Base-by-base conservation (phyloP, 768 basidiomycete species). In the Hericium alpestre region DNA sequence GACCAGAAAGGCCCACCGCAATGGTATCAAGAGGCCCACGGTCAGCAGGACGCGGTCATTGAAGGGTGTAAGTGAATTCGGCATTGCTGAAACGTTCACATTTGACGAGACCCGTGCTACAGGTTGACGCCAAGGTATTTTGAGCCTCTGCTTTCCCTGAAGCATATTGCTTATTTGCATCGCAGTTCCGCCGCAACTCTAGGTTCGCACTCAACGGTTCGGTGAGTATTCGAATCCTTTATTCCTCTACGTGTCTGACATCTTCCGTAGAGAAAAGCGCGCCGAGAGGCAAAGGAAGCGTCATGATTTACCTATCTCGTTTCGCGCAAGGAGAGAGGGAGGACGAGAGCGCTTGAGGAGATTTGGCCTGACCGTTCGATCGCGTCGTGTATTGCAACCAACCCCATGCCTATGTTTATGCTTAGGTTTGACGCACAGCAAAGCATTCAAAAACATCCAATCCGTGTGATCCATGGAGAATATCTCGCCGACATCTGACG, bases 1-100 rank as follows among this genome's bases (percentile, higher is more conserved):
- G 78, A 91, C 66, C 79, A 84, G 83, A 74, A 97, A 96, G 83
- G 93, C 95, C 63, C 95, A 98, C 79, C 83, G 89, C 63, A 98
- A 98, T 79, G 95, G 94, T 68, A 95, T 97, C 78, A 92, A 88
- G 77, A 82, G 79, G 71, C 87, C 91, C 54, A 74, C 78, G 71
- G 78, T 81, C 58, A 77, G 81, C 70, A 80, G 84, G 66, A 81
- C 87, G 64, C 80, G 86, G 64, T 93, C 90, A 39, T 66, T 89
- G 78, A 92, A 83, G 77, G 94, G 93, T 81, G 95, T 97, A 80
- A 61, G 91, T 87, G 73, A 86, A 87, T 77, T 89, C 91, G 75
- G 56, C 82, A 32, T 32, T 81, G 5, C 54, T 47, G 16, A 41
- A 41, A 47, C 54, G 56, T 20, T 39, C 39, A 41, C 56, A 32